Conservation (phyloP, 1,284 basidiomycete species). For the Trichosporon sp. region DNA sequence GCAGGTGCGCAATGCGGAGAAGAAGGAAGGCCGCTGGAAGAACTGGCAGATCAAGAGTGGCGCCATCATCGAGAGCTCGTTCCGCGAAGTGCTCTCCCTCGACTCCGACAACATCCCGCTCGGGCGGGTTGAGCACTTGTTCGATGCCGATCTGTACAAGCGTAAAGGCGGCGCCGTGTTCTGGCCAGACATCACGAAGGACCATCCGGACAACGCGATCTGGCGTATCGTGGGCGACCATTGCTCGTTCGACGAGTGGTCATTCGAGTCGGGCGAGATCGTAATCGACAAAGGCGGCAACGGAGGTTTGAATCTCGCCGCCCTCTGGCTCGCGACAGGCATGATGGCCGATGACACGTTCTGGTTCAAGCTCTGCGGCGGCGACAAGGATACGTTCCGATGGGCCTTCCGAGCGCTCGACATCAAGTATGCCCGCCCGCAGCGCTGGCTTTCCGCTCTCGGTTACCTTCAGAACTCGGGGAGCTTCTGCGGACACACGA, state of each 20-base stretch:
- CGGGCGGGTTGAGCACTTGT: slow-evolving; percentile 47
- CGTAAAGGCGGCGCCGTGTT: slow-evolving; percentile 48
- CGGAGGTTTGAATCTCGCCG: slow-evolving; percentile 50
- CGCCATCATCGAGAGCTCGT: slow-evolving; percentile 48
- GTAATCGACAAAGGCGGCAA: slow-evolving; percentile 51
- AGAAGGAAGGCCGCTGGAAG: slow-evolving; percentile 38
- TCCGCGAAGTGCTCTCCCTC: slow-evolving; percentile 50
- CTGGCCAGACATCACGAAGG: slow-evolving; percentile 52
- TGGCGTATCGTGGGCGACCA: slow-evolving; percentile 50
- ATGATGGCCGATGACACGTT: slow-evolving; percentile 44
- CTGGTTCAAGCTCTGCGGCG: slow-evolving; percentile 50
- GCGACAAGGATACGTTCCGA: slow-evolving; percentile 50
- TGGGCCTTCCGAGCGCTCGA: slow-evolving; percentile 50
- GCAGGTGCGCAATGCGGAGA: slow-evolving; percentile 32
- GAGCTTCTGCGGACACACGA: slow-evolving; percentile 49
- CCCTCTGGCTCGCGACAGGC: slow-evolving; percentile 46
- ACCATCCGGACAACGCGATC: slow-evolving; percentile 51
- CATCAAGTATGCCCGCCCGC: slow-evolving; percentile 41
- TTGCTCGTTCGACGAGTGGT: slow-evolving; percentile 44
- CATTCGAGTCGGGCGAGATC: slow-evolving; percentile 49
- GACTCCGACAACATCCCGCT: slow-evolving; percentile 50
- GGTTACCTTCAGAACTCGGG: slow-evolving; percentile 37
- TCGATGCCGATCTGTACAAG: slow-evolving; percentile 43
- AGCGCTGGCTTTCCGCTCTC: slow-evolving; percentile 48
- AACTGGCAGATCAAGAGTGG: slow-evolving; percentile 49